Evolutionary conservation across 805 yeast species (phyloP), one percentile per base, ranked within the genome.

Genomic region (Starmerella apicola): DNA sequence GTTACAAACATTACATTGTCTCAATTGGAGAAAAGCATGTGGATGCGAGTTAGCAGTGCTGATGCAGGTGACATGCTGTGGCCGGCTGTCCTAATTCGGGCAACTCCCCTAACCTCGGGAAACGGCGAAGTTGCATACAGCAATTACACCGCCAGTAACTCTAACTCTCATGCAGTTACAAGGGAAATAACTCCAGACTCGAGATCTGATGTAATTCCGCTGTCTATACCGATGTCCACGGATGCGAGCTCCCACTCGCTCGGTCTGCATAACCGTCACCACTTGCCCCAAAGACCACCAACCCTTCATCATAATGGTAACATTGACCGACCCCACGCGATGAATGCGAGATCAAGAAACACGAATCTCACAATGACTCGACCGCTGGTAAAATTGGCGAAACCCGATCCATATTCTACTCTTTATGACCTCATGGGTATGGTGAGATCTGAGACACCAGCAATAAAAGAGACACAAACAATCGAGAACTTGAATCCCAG

Each of bases 21-120:
- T 2, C 30, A 20, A 10, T 41, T 49, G 18, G 53, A 48, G 31
- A 39, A 44, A 17, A 37, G 48, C 29, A 34, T 31, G 19, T 52
- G 55, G 55, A 36, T 52, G 13, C 47, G 47, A 15, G 50, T 52
- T 3, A 38, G 39, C 23, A 30, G 40, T 22, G 17, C 34, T 13
- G 51, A 50, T 22, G 48, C 45, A 13, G 30, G 30, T 10, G 52
- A 46, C 15, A 23, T 51, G 23, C 13, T 49, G 20, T 52, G 55
- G 55, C 55, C 55, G 3, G 44, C 45, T 13, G 40, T 38, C 7
- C 40, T 49, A 13, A 43, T 42, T 3, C 27, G 46, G 18, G 42
- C 48, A 6, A 32, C 34, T 4, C 23, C 42, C 17, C 42, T 38
- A 16, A 32, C 40, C 23, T n/a, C 41, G 17, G 30, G 33, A 5